phyloP scores from a whole-genome alignment of 371 early-diverging fungal species.

The Mucor irregularis region DNA sequence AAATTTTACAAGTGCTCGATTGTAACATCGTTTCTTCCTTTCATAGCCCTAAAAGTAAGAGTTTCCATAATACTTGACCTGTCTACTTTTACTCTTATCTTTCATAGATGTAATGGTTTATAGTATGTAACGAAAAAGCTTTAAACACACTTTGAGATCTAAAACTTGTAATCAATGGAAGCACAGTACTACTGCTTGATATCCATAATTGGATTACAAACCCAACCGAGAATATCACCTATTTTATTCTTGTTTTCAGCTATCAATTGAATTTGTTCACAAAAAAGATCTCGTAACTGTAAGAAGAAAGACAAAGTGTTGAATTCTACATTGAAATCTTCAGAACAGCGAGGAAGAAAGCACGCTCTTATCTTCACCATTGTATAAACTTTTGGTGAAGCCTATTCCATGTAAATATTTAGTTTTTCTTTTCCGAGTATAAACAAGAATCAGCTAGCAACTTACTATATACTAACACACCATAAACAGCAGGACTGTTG shows the following conservation, averaged over 20 bases:
- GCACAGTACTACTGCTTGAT: too few relatives aligned
- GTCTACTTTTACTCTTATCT: too few relatives aligned
- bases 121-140: too few relatives aligned
- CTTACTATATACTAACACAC: constrained; percentile 13
- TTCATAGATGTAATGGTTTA: too few relatives aligned
- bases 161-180: too few relatives aligned
- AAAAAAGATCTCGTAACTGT: constrained; percentile 10
- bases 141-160: too few relatives aligned
- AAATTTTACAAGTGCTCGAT: too few relatives aligned
- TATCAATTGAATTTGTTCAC: constrained; percentile 12
- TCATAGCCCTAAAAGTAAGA: too few relatives aligned
- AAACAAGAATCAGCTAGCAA: background rate
- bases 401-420: background rate
- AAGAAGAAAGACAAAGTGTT: constrained; percentile 1
- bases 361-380: constrained; percentile 8
- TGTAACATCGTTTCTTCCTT: too few relatives aligned
- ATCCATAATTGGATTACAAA: constrained; percentile 2
- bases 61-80: too few relatives aligned
- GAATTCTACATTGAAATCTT: constrained; percentile 8
- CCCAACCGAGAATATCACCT: constrained; percentile 5
- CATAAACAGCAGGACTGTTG: constrained; percentile 11
- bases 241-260: background rate
- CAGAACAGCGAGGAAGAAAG: constrained; percentile 8
- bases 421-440: constrained; percentile 1
- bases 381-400: constrained; percentile 6